These are phyloP conservation scores for Spirogloea muscicola DNA, from an alignment of 139 green algal genomes.

Conservation along the genomic window DNA sequence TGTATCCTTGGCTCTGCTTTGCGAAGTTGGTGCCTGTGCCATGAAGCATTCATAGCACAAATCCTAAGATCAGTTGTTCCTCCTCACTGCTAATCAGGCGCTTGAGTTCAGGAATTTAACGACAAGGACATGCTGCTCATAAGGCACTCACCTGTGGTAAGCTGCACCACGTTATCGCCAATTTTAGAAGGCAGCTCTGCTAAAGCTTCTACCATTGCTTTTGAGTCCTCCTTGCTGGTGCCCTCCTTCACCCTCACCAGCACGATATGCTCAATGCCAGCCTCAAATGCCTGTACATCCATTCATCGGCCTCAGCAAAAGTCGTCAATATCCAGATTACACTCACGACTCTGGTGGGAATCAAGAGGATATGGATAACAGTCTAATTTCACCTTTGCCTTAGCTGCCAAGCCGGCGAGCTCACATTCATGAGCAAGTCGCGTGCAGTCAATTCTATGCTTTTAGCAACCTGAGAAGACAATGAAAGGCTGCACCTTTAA, in stretches of 20 bases:
- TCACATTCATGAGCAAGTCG: neutral
- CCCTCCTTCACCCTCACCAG: slow-evolving; percentile 18
- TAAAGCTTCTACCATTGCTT: slow-evolving; percentile 9
- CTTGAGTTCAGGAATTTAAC: neutral
- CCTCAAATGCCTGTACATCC: slow-evolving; percentile 23
- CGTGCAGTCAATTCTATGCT: neutral
- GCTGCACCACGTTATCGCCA: slow-evolving; percentile 11
- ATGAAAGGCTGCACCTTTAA: neutral
- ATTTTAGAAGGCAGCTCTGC: slow-evolving; percentile 1
- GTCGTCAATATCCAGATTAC: too few species aligned
- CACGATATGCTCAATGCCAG: slow-evolving; percentile 22
- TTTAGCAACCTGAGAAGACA: neutral
- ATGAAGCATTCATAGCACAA: neutral
- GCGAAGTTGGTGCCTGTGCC: slow-evolving; percentile 20
- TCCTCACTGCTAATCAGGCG: neutral
- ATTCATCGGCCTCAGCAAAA: neutral
- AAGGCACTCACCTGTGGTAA: slow-evolving; percentile 15
- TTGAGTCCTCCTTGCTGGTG: neutral
- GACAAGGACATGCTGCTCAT: neutral
- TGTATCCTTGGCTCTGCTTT: slow-evolving; percentile 18
- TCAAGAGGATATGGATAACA: neutral
- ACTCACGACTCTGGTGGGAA: too few species aligned
- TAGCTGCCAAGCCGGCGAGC: neutral
- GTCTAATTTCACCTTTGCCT: too few species aligned
- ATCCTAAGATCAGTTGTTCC: neutral